Conservation (phyloP, 208 protist genomes). For the Phytomonas francai region DNA sequence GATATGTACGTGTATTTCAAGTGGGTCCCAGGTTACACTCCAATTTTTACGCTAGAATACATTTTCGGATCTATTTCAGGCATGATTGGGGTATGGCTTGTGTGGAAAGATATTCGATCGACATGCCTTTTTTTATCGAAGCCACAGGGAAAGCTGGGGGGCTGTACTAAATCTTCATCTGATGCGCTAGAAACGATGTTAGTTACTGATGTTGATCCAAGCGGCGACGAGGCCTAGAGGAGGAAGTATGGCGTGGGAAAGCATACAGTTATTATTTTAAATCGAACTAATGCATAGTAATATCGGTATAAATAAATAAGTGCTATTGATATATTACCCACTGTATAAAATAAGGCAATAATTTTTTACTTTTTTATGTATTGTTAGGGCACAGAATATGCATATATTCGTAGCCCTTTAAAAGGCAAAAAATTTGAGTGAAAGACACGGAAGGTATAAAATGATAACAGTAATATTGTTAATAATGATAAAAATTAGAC, state of each 20-base stretch:
- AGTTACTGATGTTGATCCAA: neutral
- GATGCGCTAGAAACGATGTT: neutral
- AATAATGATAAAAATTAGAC: neutral
- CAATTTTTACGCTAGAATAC: conserved; percentile 66
- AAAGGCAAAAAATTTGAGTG: neutral
- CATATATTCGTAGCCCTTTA: neutral
- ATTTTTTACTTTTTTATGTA: neutral
- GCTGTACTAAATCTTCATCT: conserved; percentile 2
- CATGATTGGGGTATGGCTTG: conserved; percentile 61
- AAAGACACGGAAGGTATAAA: neutral
- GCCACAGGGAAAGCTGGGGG: neutral
- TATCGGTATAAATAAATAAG: conserved; percentile 2
- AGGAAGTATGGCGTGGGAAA: neutral
- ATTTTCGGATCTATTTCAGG: conserved; percentile 51
- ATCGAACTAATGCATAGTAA: neutral
- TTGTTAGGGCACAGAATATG: neutral
- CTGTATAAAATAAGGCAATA: neutral
- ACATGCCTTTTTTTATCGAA: neutral
- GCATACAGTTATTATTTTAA: neutral
- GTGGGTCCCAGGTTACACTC: conserved; percentile 78
- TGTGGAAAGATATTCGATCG: conserved; percentile 63
- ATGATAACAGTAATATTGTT: neutral
- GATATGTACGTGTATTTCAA: conserved; percentile 91
- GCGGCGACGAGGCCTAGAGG: conserved; percentile 6
- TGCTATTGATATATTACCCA: neutral